Evolutionary conservation across 192 early-diverging fungal genomes (phyloP).

Genomic region (Diversispora epigaea): DNA sequence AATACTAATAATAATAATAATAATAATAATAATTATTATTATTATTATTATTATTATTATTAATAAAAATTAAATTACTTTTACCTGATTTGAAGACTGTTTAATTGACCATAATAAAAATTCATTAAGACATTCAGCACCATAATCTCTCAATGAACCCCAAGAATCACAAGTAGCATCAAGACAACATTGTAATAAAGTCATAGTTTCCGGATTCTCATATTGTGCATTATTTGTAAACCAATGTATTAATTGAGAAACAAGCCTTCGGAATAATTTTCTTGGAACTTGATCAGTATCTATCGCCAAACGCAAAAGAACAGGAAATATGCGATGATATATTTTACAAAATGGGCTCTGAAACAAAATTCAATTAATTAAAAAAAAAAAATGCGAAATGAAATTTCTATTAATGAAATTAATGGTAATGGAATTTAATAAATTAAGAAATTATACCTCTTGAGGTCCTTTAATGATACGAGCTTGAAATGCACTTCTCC

Average conservation of each 20-base stretch:
- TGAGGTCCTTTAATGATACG: slow-evolving; percentile 42
- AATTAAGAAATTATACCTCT: slow-evolving; percentile 33
- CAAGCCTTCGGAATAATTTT: slow-evolving; percentile 63
- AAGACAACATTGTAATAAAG: slow-evolving; percentile 64
- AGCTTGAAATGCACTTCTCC: slow-evolving; percentile 58
- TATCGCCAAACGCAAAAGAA: slow-evolving; percentile 66
- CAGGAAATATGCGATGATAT: slow-evolving; percentile 68
- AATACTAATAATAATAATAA: slow-evolving; percentile 23
- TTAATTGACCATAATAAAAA: slow-evolving; percentile 79
- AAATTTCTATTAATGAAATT: no score
- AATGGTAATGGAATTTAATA: no score
- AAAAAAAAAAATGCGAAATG: no score
- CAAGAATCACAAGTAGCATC: slow-evolving; percentile 57
- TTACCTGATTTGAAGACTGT: slow-evolving; percentile 52
- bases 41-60: neutral
- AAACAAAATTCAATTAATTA: neutral
- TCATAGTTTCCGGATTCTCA: slow-evolving; percentile 78
- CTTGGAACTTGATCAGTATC: slow-evolving; percentile 72
- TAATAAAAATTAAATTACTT: neutral
- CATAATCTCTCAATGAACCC: slow-evolving; percentile 66
- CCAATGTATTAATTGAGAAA: slow-evolving; percentile 77
- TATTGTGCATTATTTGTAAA: slow-evolving; percentile 71
- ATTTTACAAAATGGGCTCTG: slow-evolving; percentile 63
- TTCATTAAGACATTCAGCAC: slow-evolving; percentile 70
- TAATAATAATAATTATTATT: slow-evolving; percentile 19